Base-by-base conservation (phyloP, 148 eudicot genomes). In the Cornus suecica region DNA sequence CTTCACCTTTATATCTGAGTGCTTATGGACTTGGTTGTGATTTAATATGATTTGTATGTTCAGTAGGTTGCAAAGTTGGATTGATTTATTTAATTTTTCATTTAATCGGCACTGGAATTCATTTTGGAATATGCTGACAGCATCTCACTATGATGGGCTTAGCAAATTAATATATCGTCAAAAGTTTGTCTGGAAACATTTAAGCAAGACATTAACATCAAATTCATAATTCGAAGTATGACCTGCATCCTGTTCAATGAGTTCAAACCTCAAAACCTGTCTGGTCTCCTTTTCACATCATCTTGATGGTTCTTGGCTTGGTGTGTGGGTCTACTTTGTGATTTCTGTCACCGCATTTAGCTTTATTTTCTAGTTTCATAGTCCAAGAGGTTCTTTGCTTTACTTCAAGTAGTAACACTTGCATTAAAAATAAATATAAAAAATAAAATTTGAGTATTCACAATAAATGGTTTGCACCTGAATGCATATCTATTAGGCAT, bases 321-420 rank as follows among this genome's bases (percentile, higher is more conserved):
- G 23, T 54, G 14, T 16, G 61, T 16, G 61, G 16, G 4, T 15
- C 15, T 14, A 54, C 4, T 14, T 54, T 1, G 16, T 54, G 61
- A n/a, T 54, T 20, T 3, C 61, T 54, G 23, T 4, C 23, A 54
- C n/a, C 5, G 61, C 8, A 10, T 20, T 54, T 58, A 71, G 51
- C 52, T 73, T 73, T 62, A 62, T 31, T 32, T 73, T 73, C 31
- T 73, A 25, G 10, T 29, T 73, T 51, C 56, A 32, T 58, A 23
- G 32, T 63, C 60, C n/a, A 22, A 31, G 15, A 15, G 9, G 25
- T 54, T 23, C 30, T 20, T 54, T 0, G 34, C n/a, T 28, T 28
- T 65, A 29, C 28, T 28, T 71, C 58, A n/a, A 52, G 64, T 52
- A 60, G 34, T 32, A 32, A 32, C 34, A 32, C 34, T 32, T 32